phyloP scores from a whole-genome alignment of 2,329 filamentous ascomycete genomes.

The Colletotrichum gloeosporioides region DNA sequence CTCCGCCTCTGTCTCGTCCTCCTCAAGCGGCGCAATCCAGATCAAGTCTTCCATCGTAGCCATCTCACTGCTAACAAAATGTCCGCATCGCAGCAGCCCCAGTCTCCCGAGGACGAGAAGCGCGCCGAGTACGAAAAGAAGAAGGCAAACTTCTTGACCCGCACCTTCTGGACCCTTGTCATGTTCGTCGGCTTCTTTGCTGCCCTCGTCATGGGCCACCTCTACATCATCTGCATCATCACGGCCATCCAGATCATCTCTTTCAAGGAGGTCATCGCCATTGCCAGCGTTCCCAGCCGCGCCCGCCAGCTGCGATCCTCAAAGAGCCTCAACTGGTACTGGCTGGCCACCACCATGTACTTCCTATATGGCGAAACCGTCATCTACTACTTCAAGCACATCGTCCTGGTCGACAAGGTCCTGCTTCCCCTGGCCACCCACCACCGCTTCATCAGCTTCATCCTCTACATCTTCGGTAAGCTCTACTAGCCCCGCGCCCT shows the following conservation, averaged over 20 bases:
- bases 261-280: conserved; percentile 99
- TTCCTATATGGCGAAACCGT: conserved; percentile 98
- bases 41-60: background rate
- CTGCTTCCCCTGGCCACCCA: conserved; percentile 93
- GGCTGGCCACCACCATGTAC: conserved; percentile 98
- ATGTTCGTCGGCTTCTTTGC: conserved; percentile 96
- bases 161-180: conserved; percentile 96
- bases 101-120: conserved; percentile 43
- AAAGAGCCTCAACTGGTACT: conserved; percentile 99
- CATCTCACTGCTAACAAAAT: background rate
- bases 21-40: background rate
- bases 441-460: conserved; percentile 98
- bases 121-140: conserved; percentile 91
- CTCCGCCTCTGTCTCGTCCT: background rate
- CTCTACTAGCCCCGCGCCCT: conserved; percentile 17
- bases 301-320: conserved; percentile 91
- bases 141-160: conserved; percentile 95
- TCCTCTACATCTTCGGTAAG: conserved; percentile 95
- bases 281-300: conserved; percentile 91
- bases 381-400: conserved; percentile 99
- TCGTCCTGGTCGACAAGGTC: conserved; percentile 92
- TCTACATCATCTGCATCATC: conserved; percentile 94
- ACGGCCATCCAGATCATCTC: conserved; percentile 95
- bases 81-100: conserved; percentile 42
- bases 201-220: conserved; percentile 92